Percentiles rank a stretch among this genome's conserved stretches.
These are phyloP conservation scores for Lecanoromycetidae sp. DNA, from an alignment of 2,329 filamentous ascomycete species.

Conservation along the genomic window DNA sequence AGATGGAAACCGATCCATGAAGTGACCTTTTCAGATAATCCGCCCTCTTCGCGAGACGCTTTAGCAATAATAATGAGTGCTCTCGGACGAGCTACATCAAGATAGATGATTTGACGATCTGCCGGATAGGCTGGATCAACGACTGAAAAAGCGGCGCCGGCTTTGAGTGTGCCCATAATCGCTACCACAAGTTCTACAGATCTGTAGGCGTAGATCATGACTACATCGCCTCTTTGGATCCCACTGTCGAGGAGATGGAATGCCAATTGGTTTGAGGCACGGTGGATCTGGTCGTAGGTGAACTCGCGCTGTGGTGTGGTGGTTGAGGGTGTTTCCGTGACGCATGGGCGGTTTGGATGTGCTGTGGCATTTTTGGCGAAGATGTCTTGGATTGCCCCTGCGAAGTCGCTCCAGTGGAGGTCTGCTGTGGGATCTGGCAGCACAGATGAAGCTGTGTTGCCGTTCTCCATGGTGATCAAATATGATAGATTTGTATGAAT, in stretches of 20 bases:
- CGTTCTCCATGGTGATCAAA: not conserved
- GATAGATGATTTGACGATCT: slow-evolving; percentile 67
- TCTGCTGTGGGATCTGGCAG: slow-evolving; percentile 55
- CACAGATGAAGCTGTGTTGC: not conserved
- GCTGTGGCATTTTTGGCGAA: slow-evolving; percentile 54
- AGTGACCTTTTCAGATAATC: slow-evolving; percentile 46
- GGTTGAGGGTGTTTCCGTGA: slow-evolving; percentile 49
- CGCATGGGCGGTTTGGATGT: slow-evolving; percentile 57
- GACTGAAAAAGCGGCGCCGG: slow-evolving; percentile 45
- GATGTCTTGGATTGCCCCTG: slow-evolving; percentile 57
- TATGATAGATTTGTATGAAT: too few relatives aligned
- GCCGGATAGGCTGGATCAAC: slow-evolving; percentile 51
- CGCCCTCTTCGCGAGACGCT: slow-evolving; percentile 56
- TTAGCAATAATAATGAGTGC: slow-evolving; percentile 62
- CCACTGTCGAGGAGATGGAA: slow-evolving; percentile 66
- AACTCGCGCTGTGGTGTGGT: slow-evolving; percentile 52
- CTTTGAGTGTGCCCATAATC: slow-evolving; percentile 58
- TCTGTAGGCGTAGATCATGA: slow-evolving; percentile 84
- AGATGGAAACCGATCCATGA: slow-evolving; percentile 64
- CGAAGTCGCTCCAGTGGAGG: slow-evolving; percentile 55
- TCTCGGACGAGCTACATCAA: slow-evolving; percentile 65
- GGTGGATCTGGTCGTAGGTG: slow-evolving; percentile 75
- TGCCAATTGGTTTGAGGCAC: slow-evolving; percentile 68
- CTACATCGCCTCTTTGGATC: slow-evolving; percentile 67
- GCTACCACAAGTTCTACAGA: slow-evolving; percentile 65